Percentiles rank a stretch among this genome's conserved stretches.
Evolutionary conservation across 1,284 basidiomycete species (phyloP).

Genomic region (Kwoniella shivajii): DNA sequence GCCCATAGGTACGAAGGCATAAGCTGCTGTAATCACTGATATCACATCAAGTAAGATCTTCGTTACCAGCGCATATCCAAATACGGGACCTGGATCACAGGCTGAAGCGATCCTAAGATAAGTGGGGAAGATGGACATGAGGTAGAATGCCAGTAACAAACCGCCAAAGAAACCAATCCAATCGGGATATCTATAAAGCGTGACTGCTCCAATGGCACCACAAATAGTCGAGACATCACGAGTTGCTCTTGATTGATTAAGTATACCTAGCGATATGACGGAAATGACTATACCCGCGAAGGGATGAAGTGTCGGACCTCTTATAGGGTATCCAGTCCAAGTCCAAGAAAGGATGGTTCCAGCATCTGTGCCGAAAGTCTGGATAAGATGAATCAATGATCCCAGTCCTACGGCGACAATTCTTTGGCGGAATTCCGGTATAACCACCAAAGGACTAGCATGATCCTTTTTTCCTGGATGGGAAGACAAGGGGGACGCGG

Average conservation of each 20-base stretch:
- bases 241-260: neutral
- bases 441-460: neutral
- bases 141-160: slow-evolving; percentile 67
- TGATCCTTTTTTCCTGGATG: slow-evolving; percentile 18
- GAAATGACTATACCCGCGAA: slow-evolving; percentile 71
- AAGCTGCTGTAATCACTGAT: slow-evolving; percentile 83
- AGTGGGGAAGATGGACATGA: slow-evolving; percentile 66
- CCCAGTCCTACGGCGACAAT: slow-evolving; percentile 64
- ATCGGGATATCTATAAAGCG: slow-evolving; percentile 65
- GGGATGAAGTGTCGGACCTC: slow-evolving; percentile 73
- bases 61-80: slow-evolving; percentile 64
- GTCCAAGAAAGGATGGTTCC: slow-evolving; percentile 86
- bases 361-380: slow-evolving; percentile 75
- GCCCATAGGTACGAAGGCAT: slow-evolving; percentile 90
- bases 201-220: slow-evolving; percentile 56
- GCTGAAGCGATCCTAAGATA: slow-evolving; percentile 58
- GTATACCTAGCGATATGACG: slow-evolving; percentile 61
- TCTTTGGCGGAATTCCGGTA: slow-evolving; percentile 19
- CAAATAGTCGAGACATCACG: neutral
- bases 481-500: slow-evolving; percentile 28
- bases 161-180: slow-evolving; percentile 78
- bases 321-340: slow-evolving; percentile 83
- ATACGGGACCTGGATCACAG: slow-evolving; percentile 54
- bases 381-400: slow-evolving; percentile 71
- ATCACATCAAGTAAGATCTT: slow-evolving; percentile 69